Evolutionary conservation across 148 eudicot genomes (phyloP).

Genomic region (Salicornia ramosissima): DNA sequence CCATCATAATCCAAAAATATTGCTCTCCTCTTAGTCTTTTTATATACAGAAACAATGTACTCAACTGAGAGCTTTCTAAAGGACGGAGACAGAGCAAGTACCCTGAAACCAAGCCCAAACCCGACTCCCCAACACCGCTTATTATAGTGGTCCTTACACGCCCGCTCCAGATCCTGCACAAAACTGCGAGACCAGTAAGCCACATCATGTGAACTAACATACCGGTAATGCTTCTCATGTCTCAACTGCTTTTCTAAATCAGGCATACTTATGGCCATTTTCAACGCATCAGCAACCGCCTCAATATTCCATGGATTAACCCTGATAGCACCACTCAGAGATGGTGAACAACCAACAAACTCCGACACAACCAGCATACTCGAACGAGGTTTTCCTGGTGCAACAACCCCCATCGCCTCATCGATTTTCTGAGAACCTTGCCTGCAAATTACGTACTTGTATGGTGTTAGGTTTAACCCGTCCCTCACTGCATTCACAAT

Average conservation of each 20-base stretch:
- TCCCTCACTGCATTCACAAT: constrained; percentile 78
- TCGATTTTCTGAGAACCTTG: constrained; percentile 50
- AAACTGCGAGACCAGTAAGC: constrained; percentile 70
- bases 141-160: constrained; percentile 54
- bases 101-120: constrained; percentile 50
- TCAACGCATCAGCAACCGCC: constrained; percentile 56
- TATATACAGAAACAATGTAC: constrained; percentile 43
- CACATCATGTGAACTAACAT: constrained; percentile 69
- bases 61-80: constrained; percentile 54
- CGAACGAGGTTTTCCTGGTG: constrained; percentile 34
- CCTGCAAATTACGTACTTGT: constrained; percentile 63
- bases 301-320: constrained; percentile 73
- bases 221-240: constrained; percentile 66
- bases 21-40: constrained; percentile 47
- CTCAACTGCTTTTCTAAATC: constrained; percentile 46
- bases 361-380: constrained; percentile 69
- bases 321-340: constrained; percentile 72
- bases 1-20: constrained; percentile 81
- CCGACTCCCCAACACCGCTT: constrained; percentile 75
- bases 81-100: constrained; percentile 57
- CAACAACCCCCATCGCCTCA: constrained; percentile 39
- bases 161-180: constrained; percentile 55
- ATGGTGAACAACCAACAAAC: constrained; percentile 75
- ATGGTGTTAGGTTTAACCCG: constrained; percentile 68
- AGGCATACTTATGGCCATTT: constrained; percentile 36